A percentile compares a stretch with the other conserved stretches of the same genome.
Conservation (phyloP, 2,329 filamentous ascomycete genomes). For the Sarocladium kiliense region DNA sequence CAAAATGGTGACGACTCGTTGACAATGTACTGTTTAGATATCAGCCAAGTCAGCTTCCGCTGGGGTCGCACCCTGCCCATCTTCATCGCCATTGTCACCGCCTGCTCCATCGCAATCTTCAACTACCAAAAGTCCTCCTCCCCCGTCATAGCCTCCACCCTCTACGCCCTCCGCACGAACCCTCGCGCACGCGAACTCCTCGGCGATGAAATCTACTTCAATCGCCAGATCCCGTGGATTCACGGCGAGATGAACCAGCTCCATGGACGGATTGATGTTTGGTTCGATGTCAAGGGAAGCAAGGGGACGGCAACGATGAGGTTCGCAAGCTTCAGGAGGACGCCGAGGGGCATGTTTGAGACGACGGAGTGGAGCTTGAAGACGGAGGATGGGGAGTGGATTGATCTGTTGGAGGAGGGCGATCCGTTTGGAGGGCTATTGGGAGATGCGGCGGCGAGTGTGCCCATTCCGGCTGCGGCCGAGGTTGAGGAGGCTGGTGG, state of each 20-base stretch:
- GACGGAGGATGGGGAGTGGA: slow-evolving; percentile 50
- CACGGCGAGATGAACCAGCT: slow-evolving; percentile 87
- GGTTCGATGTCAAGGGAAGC: slow-evolving; percentile 80
- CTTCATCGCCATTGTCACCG: slow-evolving; percentile 68
- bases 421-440: slow-evolving; percentile 61
- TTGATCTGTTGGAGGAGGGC: slow-evolving; percentile 69
- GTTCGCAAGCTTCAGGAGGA: slow-evolving; percentile 70
- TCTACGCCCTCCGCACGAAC: slow-evolving; percentile 87
- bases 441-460: slow-evolving; percentile 36
- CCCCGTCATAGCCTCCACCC: slow-evolving; percentile 76
- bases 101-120: slow-evolving; percentile 82
- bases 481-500: slow-evolving; percentile 30
- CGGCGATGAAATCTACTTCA: slow-evolving; percentile 83
- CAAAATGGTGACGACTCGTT: neutral
- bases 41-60: slow-evolving; percentile 42
- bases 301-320: slow-evolving; percentile 66
- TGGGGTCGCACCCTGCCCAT: slow-evolving; percentile 74
- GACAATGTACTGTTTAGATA: slow-evolving; percentile 24
- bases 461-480: slow-evolving; percentile 18
- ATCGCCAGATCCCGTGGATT: slow-evolving; percentile 76
- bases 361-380: slow-evolving; percentile 88
- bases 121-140: slow-evolving; percentile 98
- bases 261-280: slow-evolving; percentile 83
- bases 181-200: slow-evolving; percentile 68
- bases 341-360: slow-evolving; percentile 62